Evolutionary conservation across 352 stramenopile genomes (phyloP).

Genomic region (Thalassiosira delicatula): DNA sequence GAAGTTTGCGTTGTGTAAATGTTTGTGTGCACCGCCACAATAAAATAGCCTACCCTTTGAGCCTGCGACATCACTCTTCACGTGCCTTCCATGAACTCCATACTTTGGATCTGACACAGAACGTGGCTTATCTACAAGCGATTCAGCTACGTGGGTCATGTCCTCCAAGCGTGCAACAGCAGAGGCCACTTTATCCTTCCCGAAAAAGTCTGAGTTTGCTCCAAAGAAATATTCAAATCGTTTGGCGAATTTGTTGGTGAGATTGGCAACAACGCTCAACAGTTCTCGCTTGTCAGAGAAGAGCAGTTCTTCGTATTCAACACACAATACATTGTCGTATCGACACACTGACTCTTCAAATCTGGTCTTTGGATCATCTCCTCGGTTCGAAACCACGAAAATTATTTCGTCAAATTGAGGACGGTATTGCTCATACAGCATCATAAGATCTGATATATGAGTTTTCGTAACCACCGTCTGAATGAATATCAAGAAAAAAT

Average conservation of each 20-base stretch:
- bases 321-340: conserved; percentile 62
- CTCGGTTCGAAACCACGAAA: conserved; percentile 51
- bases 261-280: conserved; percentile 14
- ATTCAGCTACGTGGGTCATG: conserved; percentile 48
- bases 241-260: conserved; percentile 39
- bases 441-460: conserved; percentile 49
- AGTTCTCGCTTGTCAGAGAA: conserved; percentile 36
- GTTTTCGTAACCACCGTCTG: conserved; percentile 57
- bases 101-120: conserved; percentile 51
- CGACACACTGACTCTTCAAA: conserved; percentile 42
- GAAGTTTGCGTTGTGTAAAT: conserved; percentile 35
- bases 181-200: conserved; percentile 42
- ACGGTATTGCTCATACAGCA: conserved; percentile 46
- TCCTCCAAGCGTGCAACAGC: conserved; percentile 37
- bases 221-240: conserved; percentile 65
- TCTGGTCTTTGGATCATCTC: conserved; percentile 40
- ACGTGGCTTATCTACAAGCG: conserved; percentile 41
- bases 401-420: conserved; percentile 53
- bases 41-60: conserved; percentile 51
- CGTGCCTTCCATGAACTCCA: conserved; percentile 56
- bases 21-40: conserved; percentile 46
- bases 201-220: conserved; percentile 31
- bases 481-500: not conserved
- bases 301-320: conserved; percentile 56
- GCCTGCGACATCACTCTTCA: conserved; percentile 1